Percentiles rank a stretch among this genome's conserved stretches.
These are phyloP conservation scores for Sporothrix phasma DNA, from an alignment of 2,329 filamentous ascomycete genomes.

Conservation along the genomic window DNA sequence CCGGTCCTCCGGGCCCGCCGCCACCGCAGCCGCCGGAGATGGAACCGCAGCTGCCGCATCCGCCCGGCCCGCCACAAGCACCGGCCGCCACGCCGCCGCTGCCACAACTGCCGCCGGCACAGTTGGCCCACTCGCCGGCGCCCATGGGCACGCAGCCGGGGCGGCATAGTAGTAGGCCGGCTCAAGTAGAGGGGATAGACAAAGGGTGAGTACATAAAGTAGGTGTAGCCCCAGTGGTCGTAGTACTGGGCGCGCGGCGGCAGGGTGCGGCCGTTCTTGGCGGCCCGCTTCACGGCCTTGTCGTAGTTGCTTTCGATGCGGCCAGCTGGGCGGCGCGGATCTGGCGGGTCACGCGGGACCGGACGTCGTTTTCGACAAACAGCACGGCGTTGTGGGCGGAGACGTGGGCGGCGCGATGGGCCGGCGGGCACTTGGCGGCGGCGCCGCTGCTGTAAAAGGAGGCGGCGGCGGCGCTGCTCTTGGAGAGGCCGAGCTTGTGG, in stretches of 20 bases:
- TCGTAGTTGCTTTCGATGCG: conserved; percentile 47
- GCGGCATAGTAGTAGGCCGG: conserved; percentile 38
- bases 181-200: conserved; percentile 34
- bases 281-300: conserved; percentile 40
- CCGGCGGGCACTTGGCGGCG: conserved; percentile 37
- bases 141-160: conserved; percentile 27
- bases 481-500: conserved; percentile 36
- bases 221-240: conserved; percentile 44
- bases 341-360: conserved; percentile 20
- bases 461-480: conserved; percentile 36
- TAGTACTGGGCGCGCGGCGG: conserved; percentile 42
- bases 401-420: conserved; percentile 56
- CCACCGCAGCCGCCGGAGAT: neutral
- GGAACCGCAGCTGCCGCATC: conserved; percentile 23
- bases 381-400: conserved; percentile 60
- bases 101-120: conserved; percentile 40
- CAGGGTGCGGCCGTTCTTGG: conserved; percentile 38
- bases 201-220: conserved; percentile 40
- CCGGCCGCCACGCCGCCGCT: conserved; percentile 34
- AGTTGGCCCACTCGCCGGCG: conserved; percentile 31
- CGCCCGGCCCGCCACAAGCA: conserved; percentile 34
- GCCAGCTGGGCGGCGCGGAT: conserved; percentile 27
- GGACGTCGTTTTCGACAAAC: conserved; percentile 12
- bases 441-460: conserved; percentile 39
- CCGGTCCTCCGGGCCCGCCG: conserved; percentile 13